Evolutionary conservation across 2,329 filamentous ascomycete species (phyloP), one percentile per base, ranked within the genome.

Genomic region (Fusarium lyarnte): DNA sequence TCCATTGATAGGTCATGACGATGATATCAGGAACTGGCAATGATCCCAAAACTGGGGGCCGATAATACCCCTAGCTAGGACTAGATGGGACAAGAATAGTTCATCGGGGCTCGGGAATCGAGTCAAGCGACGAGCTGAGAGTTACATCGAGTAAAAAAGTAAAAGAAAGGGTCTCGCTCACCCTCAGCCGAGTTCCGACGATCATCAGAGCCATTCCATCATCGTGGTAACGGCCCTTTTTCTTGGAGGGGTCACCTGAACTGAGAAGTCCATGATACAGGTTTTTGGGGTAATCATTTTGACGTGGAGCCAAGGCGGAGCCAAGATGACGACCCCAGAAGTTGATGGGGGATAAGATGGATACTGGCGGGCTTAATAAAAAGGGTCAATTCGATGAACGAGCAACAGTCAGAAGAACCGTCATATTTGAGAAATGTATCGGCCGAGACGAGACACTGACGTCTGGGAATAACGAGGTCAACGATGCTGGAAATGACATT

Each of bases 11-110:
- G 39, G 55, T 42, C 49, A 64, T 72, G 69, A 72, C 69, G 69
- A 72, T 72, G 69, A 72, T 72, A 72, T 65, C 69, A 72, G 66
- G 59, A 42, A 71, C 58, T 64, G 63, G 49, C 41, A 49, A 49
- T 29, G 39, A 42, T 53, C 23, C 41, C 51, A 23, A 42, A 60
- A 67, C 65, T 60, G 62, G 64, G 63, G 41, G 39, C 52, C 41
- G 36, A 47, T 42, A 29, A 46, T 25, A 49, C 38, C 31, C 58
- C 58, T 45, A 63, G 43, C 57, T 57, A 46, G 47, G 36, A 51
- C 45, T 23, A 64, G 45, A 35, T 17, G 42, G 47, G 54, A 67
- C 46, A 55, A 58, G 54, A 49, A 29, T 23, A 58, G 31, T 47
- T 35, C 33, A 41, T 59, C 43, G 46, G 66, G 38, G 53, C 51